phyloP scores from a whole-genome alignment of 257 asterid species.

The Salvia miltiorrhiza region DNA sequence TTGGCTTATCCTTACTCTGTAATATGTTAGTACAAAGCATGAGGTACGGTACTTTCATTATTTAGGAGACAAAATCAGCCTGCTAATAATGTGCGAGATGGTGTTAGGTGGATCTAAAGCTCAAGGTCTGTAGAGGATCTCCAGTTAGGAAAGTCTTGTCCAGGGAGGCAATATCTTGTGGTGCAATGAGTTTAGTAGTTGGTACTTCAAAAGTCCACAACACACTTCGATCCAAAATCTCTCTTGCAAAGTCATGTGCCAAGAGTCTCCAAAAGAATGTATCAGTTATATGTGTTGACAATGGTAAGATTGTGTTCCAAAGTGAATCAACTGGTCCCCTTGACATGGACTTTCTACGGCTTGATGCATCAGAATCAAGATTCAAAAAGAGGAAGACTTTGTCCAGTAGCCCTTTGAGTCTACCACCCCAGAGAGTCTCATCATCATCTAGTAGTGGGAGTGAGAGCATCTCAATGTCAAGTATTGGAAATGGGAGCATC shows the following conservation, averaged over 20 bases:
- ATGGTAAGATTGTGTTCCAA: constrained; percentile 61
- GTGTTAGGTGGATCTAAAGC: constrained; percentile 66
- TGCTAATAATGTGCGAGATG: constrained; percentile 9
- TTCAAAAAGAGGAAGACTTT: constrained; percentile 39
- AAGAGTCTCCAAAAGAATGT: constrained; percentile 45
- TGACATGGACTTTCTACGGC: constrained; percentile 29
- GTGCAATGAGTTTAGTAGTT: constrained; percentile 54
- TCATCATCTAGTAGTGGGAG: constrained; percentile 24
- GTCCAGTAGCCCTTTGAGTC: constrained; percentile 39
- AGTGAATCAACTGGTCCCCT: constrained; percentile 36
- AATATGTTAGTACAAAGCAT: not conserved
- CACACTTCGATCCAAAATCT: constrained; percentile 50
- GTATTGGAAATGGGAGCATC: constrained; percentile 29
- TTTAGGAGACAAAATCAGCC: not conserved
- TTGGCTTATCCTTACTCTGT: constrained; percentile 4
- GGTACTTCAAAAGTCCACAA: constrained; percentile 52
- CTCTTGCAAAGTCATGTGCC: constrained; percentile 73
- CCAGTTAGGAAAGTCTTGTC: constrained; percentile 61
- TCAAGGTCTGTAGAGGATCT: constrained; percentile 76
- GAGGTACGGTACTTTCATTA: not conserved
- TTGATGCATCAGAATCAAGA: constrained; percentile 39
- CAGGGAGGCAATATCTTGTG: constrained; percentile 50
- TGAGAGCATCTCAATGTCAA: constrained; percentile 25
- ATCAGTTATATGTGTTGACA: constrained; percentile 59
- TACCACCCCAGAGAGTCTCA: constrained; percentile 20